phyloP scores from a whole-genome alignment of 1,284 basidiomycete species.

The Leccinum solheimii region DNA sequence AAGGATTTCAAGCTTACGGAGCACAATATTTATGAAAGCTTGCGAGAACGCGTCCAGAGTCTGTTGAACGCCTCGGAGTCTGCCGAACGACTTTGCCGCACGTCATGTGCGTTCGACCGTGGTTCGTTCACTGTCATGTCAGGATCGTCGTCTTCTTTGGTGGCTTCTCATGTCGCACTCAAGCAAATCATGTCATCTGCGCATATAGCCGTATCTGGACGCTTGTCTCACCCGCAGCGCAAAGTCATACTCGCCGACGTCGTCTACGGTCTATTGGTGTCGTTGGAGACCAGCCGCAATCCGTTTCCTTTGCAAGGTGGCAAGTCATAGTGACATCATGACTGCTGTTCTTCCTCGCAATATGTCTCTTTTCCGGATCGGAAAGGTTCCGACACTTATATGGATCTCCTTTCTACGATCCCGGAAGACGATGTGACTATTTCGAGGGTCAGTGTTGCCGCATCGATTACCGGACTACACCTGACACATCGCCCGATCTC shows the following conservation, averaged over 20 bases:
- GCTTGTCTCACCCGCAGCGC: background rate
- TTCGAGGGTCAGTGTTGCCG: conserved; percentile 12
- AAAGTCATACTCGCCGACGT: background rate
- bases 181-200: conserved; percentile 13
- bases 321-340: conserved; percentile 1
- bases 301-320: conserved; percentile 1
- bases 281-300: background rate
- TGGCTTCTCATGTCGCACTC: conserved; percentile 11
- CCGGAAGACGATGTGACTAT: conserved; percentile 19
- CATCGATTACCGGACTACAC: background rate
- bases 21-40: background rate
- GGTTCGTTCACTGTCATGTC: conserved; percentile 21
- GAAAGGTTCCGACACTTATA: conserved; percentile 21
- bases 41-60: background rate
- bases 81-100: conserved; percentile 14
- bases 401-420: conserved; percentile 11
- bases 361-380: conserved; percentile 18
- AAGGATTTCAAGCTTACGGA: background rate
- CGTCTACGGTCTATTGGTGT: background rate
- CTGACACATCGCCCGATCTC: conserved; percentile 6
- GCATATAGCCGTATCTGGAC: conserved; percentile 17
- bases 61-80: conserved; percentile 7
- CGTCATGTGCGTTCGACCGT: conserved; percentile 16
- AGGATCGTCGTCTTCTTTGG: conserved; percentile 27
- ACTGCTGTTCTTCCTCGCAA: conserved; percentile 12